Conservation (phyloP, 2,329 filamentous ascomycete genomes). For the Colletotrichum sp. region DNA sequence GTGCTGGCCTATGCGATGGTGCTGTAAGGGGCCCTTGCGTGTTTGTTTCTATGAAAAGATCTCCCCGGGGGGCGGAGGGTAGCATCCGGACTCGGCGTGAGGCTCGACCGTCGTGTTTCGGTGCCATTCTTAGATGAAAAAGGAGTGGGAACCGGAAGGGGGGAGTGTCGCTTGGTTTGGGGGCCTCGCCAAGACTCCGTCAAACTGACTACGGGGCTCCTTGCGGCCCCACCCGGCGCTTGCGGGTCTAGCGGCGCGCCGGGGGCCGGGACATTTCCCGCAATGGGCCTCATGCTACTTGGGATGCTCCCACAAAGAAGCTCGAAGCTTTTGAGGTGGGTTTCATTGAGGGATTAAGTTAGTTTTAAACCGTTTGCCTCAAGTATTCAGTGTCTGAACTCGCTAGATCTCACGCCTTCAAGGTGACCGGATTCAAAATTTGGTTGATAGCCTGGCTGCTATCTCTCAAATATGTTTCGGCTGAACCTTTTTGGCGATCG, state of each 20-base stretch:
- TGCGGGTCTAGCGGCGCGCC: neutral
- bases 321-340: neutral
- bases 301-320: neutral
- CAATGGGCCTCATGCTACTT: neutral
- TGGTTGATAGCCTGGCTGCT: neutral
- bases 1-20: neutral
- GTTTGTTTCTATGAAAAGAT: constrained; percentile 15
- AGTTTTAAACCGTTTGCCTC: neutral
- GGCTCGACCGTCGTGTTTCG: constrained; percentile 1
- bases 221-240: neutral
- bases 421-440: neutral
- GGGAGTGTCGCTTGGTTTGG: neutral
- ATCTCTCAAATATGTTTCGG: neutral
- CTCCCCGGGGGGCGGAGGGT: neutral
- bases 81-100: neutral
- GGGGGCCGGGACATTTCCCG: neutral
- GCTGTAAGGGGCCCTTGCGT: neutral
- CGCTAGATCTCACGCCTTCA: neutral
- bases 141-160: neutral
- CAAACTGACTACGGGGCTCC: neutral
- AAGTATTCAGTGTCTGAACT: neutral
- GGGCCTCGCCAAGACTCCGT: neutral
- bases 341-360: fast-evolving
- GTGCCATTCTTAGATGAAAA: constrained; percentile 1
- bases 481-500: neutral